Evolutionary conservation across 441 rosid species (phyloP).

Genomic region (Macaranga tanarius): DNA sequence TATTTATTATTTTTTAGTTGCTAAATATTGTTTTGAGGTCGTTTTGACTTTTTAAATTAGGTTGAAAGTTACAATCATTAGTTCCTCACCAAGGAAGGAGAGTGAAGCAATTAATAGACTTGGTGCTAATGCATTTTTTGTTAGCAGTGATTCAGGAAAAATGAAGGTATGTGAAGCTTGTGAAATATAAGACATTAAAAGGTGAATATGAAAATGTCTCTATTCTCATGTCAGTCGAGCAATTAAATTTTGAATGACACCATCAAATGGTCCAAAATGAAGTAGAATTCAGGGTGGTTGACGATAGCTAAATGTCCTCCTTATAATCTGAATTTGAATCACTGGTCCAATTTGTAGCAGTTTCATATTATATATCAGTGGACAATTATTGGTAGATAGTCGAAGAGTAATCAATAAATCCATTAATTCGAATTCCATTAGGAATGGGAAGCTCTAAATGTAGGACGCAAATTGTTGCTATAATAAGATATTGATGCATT

Average conservation of each 20-base stretch:
- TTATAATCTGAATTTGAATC: neutral
- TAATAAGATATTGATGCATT: neutral
- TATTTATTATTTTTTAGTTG: no score
- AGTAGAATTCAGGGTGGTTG: neutral
- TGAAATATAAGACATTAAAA: neutral
- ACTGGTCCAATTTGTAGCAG: neutral
- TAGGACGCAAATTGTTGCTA: no score
- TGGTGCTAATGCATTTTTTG: constrained; percentile 70
- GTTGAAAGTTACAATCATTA: constrained; percentile 71
- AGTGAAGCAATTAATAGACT: constrained; percentile 58
- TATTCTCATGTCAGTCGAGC: neutral
- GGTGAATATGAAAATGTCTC: neutral
- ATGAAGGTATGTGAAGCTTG: constrained; percentile 49
- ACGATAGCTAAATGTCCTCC: neutral
- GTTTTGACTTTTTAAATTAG: no score
- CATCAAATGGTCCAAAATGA: neutral
- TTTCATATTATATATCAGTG: neutral
- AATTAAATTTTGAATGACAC: neutral
- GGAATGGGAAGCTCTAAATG: no score
- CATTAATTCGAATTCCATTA: no score
- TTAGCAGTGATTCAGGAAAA: constrained; percentile 53
- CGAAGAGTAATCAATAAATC: neutral
- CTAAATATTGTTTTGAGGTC: no score
- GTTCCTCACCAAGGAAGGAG: constrained; percentile 60
- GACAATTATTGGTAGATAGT: neutral